phyloP scores from a whole-genome alignment of 306 rosid genomes.

The Aeschynomene evenia region DNA sequence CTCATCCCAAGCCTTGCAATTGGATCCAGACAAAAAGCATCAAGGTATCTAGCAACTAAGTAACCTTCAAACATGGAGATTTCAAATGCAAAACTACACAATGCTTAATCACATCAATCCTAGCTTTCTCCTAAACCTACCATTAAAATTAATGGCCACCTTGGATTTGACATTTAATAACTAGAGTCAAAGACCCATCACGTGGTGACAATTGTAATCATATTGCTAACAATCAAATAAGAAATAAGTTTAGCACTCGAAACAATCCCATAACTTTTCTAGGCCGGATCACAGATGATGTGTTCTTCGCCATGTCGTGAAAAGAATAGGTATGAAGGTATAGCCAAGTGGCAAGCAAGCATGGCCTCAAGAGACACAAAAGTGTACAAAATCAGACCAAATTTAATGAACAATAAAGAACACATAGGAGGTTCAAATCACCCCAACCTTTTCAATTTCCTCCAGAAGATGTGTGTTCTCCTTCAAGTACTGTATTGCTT shows the following conservation, averaged over 20 bases:
- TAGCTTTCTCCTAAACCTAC: neutral
- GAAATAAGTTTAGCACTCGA: slow-evolving; percentile 1
- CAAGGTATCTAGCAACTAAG: neutral
- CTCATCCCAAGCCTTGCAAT: too few relatives aligned
- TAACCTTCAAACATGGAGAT: neutral
- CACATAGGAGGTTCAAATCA: slow-evolving; percentile 9
- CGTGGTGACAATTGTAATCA: neutral
- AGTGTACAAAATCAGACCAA: neutral
- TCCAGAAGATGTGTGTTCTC: slow-evolving; percentile 72
- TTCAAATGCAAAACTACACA: neutral
- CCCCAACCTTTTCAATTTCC: slow-evolving; percentile 89
- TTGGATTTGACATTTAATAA: too few relatives aligned
- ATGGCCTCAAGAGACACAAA: slow-evolving; percentile 1
- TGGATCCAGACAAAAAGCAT: too few relatives aligned
- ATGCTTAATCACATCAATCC: neutral
- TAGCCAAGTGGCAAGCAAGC: slow-evolving; percentile 4
- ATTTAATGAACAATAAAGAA: neutral
- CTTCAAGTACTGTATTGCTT: slow-evolving; percentile 75
- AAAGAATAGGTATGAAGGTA: neutral
- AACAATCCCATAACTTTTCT: neutral
- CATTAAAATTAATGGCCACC: neutral
- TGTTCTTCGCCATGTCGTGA: neutral
- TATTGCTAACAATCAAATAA: neutral
- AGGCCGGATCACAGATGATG: slow-evolving; percentile 5
- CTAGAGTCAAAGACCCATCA: too few relatives aligned